Base-by-base conservation (phyloP, 805 yeast genomes). In the Soucietia sequanensis region DNA sequence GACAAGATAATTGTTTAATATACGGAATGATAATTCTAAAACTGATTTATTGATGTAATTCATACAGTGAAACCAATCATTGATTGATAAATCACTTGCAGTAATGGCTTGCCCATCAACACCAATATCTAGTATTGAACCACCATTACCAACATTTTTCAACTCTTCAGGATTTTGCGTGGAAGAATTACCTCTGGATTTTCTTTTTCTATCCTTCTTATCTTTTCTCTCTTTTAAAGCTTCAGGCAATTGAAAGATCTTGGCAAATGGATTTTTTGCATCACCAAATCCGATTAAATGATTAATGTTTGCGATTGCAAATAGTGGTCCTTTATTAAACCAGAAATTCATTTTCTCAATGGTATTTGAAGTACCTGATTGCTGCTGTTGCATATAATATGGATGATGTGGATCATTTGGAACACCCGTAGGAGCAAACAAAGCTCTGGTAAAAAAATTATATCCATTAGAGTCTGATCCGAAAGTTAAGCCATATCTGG, bases 201-300 rank as follows among this genome's bases (percentile, higher is more conserved):
- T 77, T 20, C 78, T 69, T 44, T 80, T 79, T 35, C 76, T 70
- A 35, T 83, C 91, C 45, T 82, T 84, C 39, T 81, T 78, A 37
- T 81, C 89, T 44, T 75, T 81, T 32, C 89, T 65, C 46, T 81
- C 88, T 40, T 76, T 81, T 41, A 85, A 58, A 12, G 81, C 85
- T 48, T 81, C 84, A 1, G 90, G 83, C 15, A 85, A 62, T 37
- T 76, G 80, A 57, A 85, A 85, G 10, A 85, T 53, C 47, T 80
- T 76, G 5, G 91, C 88, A 60, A 84, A 84, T 13, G 91, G 89
- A 50, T 82, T 84, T 29, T 70, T 68, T 4, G 84, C 72, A 51
- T 82, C 84, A 22, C 93, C 95, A 57, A 84, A 81, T 2, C 93
- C 93, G 30, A 82, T 75, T 34, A 84, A 54, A 60, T 84, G 91